These are phyloP conservation scores for Auriscalpium vulgare DNA, from an alignment of 768 basidiomycete genomes.

Conservation along the genomic window DNA sequence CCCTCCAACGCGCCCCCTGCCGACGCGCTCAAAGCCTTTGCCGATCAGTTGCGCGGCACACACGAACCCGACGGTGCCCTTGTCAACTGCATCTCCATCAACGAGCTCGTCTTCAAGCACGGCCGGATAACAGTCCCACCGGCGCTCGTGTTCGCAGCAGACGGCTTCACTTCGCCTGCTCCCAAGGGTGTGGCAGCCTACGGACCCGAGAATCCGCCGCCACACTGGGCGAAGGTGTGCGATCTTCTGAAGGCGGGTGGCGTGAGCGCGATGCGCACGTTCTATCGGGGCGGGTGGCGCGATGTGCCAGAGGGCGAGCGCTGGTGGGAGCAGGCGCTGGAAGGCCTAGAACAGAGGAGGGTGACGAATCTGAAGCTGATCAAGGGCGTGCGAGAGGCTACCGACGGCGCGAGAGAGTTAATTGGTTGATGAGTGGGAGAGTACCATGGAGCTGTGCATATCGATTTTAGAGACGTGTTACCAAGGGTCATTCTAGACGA, in stretches of 20 bases:
- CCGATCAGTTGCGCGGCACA: slow-evolving; percentile 7
- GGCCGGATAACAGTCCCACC: slow-evolving; percentile 72
- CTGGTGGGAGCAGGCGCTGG: slow-evolving; percentile 65
- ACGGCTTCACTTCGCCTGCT: slow-evolving; percentile 40
- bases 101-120: slow-evolving; percentile 60
- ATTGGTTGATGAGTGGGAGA: neutral
- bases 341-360: slow-evolving; percentile 25
- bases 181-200: slow-evolving; percentile 19
- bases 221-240: slow-evolving; percentile 34
- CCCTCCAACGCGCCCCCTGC: neutral
- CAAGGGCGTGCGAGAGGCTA: slow-evolving; percentile 23
- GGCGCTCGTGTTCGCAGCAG: slow-evolving; percentile 46
- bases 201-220: slow-evolving; percentile 37
- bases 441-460: too few species aligned
- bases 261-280: slow-evolving; percentile 32
- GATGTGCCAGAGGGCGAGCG: slow-evolving; percentile 47
- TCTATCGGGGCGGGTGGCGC: slow-evolving; percentile 55
- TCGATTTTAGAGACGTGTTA: too few species aligned
- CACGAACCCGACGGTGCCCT: slow-evolving; percentile 47
- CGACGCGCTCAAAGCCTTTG: neutral
- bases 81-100: slow-evolving; percentile 57
- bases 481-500: too few species aligned
- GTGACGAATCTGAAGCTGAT: slow-evolving; percentile 17
- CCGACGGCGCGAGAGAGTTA: slow-evolving; percentile 22
- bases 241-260: slow-evolving; percentile 24